Evolutionary conservation across 371 early-diverging fungal species (phyloP).

Genomic region (Parasitella parasitica): DNA sequence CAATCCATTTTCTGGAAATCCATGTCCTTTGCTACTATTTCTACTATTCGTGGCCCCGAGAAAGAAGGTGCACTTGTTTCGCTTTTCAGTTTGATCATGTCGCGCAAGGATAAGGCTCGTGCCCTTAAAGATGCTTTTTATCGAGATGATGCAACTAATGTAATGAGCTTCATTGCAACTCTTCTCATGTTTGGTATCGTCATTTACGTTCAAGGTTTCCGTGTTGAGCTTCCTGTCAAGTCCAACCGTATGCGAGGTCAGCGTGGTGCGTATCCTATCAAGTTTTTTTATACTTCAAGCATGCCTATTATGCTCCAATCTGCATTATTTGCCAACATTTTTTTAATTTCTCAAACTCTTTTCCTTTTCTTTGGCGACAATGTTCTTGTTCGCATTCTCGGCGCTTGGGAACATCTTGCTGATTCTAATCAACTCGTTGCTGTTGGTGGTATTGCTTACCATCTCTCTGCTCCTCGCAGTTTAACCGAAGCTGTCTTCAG

Average conservation of each 20-base stretch:
- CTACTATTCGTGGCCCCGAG: slow-evolving; percentile 98
- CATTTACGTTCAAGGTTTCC: slow-evolving; percentile 99
- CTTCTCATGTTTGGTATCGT: slow-evolving; percentile 96
- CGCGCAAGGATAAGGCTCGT: slow-evolving; percentile 97
- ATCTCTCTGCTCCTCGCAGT: slow-evolving; percentile 96
- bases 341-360: slow-evolving; percentile 97
- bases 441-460: slow-evolving; percentile 97
- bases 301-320: slow-evolving; percentile 99
- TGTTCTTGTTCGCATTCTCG: slow-evolving; percentile 92
- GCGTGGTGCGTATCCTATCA: slow-evolving; percentile 98
- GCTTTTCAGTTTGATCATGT: slow-evolving; percentile 94
- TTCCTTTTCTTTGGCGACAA: slow-evolving; percentile 97
- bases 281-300: slow-evolving; percentile 99
- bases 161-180: slow-evolving; percentile 93
- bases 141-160: slow-evolving; percentile 97
- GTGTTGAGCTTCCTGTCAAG: slow-evolving; percentile 99
- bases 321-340: slow-evolving; percentile 95
- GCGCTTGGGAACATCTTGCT: slow-evolving; percentile 96
- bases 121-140: slow-evolving; percentile 99
- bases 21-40: slow-evolving; percentile 97
- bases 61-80: slow-evolving; percentile 99
- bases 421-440: slow-evolving; percentile 94
- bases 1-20: slow-evolving; percentile 99
- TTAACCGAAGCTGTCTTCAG: slow-evolving; percentile 83
- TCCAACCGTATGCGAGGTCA: slow-evolving; percentile 97